Percentiles rank a stretch among this genome's conserved stretches.
Evolutionary conservation across 2,329 filamentous ascomycete genomes (phyloP).

Genomic region (Botrytis medusae): DNA sequence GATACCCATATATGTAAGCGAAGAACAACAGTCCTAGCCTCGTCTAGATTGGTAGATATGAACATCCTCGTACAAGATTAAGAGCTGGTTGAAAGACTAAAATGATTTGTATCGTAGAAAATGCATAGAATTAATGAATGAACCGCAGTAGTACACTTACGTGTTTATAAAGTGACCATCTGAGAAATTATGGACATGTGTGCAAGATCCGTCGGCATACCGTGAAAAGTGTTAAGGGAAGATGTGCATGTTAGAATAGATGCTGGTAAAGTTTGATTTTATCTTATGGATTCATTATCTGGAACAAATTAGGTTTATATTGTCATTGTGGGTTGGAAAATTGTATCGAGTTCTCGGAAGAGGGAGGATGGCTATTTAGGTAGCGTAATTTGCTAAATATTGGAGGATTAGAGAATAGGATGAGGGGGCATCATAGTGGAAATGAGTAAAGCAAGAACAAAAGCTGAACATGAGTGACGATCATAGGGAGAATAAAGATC

Average conservation of each 20-base stretch:
- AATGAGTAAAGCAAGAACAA: neutral
- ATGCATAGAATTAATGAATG: too few relatives aligned
- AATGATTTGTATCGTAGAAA: too few relatives aligned
- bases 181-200: too few relatives aligned
- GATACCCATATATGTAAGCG: too few relatives aligned
- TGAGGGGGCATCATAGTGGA: accelerated
- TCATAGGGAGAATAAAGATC: accelerated
- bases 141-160: too few relatives aligned
- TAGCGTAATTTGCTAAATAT: neutral
- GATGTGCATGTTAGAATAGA: accelerated
- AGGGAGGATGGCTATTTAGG: too few relatives aligned
- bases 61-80: too few relatives aligned
- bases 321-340: neutral
- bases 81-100: too few relatives aligned
- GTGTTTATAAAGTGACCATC: too few relatives aligned
- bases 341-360: accelerated
- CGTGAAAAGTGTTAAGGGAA: neutral
- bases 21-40: too few relatives aligned
- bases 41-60: too few relatives aligned
- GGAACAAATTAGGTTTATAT: accelerated
- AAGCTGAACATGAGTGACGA: neutral
- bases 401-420: accelerated
- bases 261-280: neutral
- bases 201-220: accelerated
- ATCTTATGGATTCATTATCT: neutral